Evolutionary conservation across 129 eudicot species (phyloP), one percentile per base, ranked within the genome.

Genomic region (Smallanthus sonchifolius): DNA sequence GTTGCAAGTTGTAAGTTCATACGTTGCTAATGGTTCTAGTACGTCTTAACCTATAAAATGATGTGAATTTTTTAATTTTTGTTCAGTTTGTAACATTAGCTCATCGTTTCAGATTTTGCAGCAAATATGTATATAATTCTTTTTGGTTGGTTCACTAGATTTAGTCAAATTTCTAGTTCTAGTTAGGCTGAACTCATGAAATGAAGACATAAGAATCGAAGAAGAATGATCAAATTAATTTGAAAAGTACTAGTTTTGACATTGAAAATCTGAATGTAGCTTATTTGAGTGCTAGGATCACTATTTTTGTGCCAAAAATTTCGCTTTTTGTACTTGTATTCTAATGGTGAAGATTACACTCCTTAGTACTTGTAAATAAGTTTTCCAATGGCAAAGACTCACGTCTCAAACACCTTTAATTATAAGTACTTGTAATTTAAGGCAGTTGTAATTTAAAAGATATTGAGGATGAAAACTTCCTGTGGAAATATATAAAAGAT

Each of bases 1-100:
- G 75, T 65, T 94, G 77, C 66, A 65, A 82, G 75, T 94, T 35
- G 97, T 94, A 79, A 76, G 96, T 82, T 69, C 7, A 24, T 24
- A 3, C 65, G 47, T 35, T 2, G 37, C 61, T 24, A 24, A 24
- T 24, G 30, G 1, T 24, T 24, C 30, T 24, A 24, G 30, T 24
- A 24, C 30, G 1, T 24, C 30, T 24, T 24, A 57, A 30, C 56
- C 32, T 42, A 72, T 45, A 56, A 20, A 56, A 7, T 73, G 6
- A 10, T 59, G 6, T 28, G 24, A 40, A 42, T 17, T 19, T 30
- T 49, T 8, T 8, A 17, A 10, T 13, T 61, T 24, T 24, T 13
- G 17, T 35, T 9, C 15, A 16, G 3, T 69, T 69, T 14, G 4
- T 13, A 44, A 47, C 32, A 24, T n/a, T 51, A 70, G 17, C n/a